Base-by-base conservation (phyloP, 345 rosid genomes). In the Euclidium syriacum region DNA sequence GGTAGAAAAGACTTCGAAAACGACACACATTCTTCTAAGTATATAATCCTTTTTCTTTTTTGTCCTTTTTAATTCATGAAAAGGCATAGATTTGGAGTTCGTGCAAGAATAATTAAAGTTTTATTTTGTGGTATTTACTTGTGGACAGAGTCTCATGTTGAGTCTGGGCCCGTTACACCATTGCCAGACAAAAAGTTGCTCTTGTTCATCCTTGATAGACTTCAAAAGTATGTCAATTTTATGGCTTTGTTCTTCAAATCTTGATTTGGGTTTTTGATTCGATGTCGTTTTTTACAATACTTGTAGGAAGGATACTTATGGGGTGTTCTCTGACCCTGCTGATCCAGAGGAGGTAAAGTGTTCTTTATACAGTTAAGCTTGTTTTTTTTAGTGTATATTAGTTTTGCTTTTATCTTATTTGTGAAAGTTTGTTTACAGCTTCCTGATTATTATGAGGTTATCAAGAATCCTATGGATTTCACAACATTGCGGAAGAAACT, bases 121-220 rank as follows among this genome's bases (percentile, higher is more conserved):
- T 33, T 36, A 64, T 41, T 7, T 53, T 42, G 59, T 77, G 58
- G 39, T n/a, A 62, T 75, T 71, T 79, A 52, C 78, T 47, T 81
- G 82, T 75, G 85, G 80, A 72, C 92, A 91, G 98, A 71, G 75
- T 80, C 79, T 49, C 66, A 58, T 79, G 81, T 75, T 79, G 90
- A 81, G 75, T 77, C 85, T 50, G 96, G 91, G 40, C 96, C 95
- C 87, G 74, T 82, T 57, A 82, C 85, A 51, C 84, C 95, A 75
- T 85, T 91, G 85, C 96, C 98, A 67, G 87, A 88, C 81, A 88
- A 85, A 85, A 88, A 85, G 95, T 82, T 91, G 82, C 78, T 91
- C 65, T 74, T 83, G 76, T 88, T 91, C 90, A 84, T 91, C 62
- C 92, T 91, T 56, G 98, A 91, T 75, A 83, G 98, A 81, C 87